Evolutionary conservation across 345 rosid genomes (phyloP).

Genomic region (Boechera retrofracta): DNA sequence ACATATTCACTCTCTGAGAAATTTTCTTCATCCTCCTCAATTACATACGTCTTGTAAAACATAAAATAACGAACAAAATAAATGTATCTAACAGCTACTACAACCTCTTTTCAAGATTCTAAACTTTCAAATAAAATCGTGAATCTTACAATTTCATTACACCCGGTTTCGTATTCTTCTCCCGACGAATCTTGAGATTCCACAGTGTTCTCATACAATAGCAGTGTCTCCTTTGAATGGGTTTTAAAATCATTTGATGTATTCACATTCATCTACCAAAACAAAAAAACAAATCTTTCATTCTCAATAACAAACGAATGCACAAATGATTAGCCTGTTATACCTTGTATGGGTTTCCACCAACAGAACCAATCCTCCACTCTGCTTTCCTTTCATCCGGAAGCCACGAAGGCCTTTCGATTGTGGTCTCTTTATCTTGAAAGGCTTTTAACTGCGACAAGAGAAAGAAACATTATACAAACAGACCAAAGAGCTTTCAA

Average conservation of each 20-base stretch:
- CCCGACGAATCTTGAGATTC: slow-evolving; percentile 13
- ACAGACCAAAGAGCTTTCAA: not conserved
- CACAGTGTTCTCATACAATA: not conserved
- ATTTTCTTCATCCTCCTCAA: slow-evolving; percentile 37
- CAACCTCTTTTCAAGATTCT: slow-evolving; percentile 18
- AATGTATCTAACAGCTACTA: slow-evolving; percentile 12
- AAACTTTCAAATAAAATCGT: not conserved
- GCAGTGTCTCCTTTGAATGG: not conserved
- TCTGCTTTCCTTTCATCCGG: slow-evolving; percentile 51
- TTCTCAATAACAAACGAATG: slow-evolving; percentile 1
- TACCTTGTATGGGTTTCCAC: slow-evolving; percentile 42
- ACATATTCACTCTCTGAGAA: slow-evolving; percentile 28
- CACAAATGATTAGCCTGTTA: not conserved
- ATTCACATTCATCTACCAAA: slow-evolving; percentile 23
- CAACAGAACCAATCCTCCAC: slow-evolving; percentile 32
- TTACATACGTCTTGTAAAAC: slow-evolving; percentile 30
- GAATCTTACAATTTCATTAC: slow-evolving; percentile 34
- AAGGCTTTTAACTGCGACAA: slow-evolving; percentile 25
- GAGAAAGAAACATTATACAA: slow-evolving; percentile 16
- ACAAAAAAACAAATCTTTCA: not conserved
- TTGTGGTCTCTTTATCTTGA: slow-evolving; percentile 29
- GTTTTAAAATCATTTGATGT: not conserved
- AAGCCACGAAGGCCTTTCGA: slow-evolving; percentile 51
- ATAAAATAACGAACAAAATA: not conserved
- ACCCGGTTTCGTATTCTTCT: slow-evolving; percentile 7